phyloP scores from a whole-genome alignment of 2,329 filamentous ascomycete genomes.

The Colletotrichum eremochloae region DNA sequence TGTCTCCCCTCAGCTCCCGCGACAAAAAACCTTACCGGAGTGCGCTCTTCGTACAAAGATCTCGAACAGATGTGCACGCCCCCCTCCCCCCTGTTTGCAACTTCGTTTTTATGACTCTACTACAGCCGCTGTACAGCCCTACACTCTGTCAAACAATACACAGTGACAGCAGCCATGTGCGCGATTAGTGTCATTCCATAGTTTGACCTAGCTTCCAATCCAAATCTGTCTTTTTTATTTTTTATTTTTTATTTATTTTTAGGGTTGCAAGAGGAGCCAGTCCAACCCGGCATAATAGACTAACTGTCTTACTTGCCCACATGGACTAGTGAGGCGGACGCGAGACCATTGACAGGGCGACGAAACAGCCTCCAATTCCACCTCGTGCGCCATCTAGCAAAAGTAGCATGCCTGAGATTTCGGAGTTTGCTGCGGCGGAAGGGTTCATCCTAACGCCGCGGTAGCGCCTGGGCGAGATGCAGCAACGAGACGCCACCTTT shows the following conservation, averaged over 20 bases:
- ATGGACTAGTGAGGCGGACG: conserved; percentile 19
- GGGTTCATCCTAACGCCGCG: conserved; percentile 17
- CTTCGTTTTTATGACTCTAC: conserved; percentile 29
- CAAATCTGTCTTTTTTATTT: neutral
- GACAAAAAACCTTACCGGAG: neutral
- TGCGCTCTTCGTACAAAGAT: conserved; percentile 40
- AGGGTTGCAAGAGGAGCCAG: conserved; percentile 24
- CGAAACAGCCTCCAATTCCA: neutral
- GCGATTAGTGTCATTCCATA: conserved; percentile 12
- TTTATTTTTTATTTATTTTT: neutral
- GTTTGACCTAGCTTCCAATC: neutral
- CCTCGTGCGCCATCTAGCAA: neutral
- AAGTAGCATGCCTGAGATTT: conserved; percentile 2
- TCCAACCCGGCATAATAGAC: conserved; percentile 18
- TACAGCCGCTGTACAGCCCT: conserved; percentile 37
- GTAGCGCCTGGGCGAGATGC: conserved; percentile 27
- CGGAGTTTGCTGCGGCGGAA: neutral
- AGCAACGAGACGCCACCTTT: conserved; percentile 1
- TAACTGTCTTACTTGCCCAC: conserved; percentile 14
- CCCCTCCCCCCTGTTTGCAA: conserved; percentile 41
- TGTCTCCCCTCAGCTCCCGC: conserved; percentile 3
- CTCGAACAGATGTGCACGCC: conserved; percentile 46
- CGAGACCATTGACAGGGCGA: conserved; percentile 29
- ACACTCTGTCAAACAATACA: conserved; percentile 33
- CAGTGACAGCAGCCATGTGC: conserved; percentile 38